Evolutionary conservation across 2,329 filamentous ascomycete species (phyloP), one percentile per base, ranked within the genome.

Genomic region (Piedraia hortae): DNA sequence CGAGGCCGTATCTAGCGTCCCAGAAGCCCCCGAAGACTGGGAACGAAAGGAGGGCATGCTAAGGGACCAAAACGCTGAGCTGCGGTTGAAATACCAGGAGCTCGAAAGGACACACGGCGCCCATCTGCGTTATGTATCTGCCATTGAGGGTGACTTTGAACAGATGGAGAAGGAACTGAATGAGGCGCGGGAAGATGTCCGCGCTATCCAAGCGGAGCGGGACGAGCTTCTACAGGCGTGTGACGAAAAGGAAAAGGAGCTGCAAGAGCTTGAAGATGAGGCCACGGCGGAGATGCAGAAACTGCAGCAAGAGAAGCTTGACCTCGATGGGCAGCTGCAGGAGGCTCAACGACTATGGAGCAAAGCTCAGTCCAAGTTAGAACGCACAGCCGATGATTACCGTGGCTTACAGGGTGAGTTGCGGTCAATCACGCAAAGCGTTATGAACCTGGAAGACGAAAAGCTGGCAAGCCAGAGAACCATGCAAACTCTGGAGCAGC

Each of bases 361-460:
- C 18, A 39, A 68, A 4, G 72, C 80, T 24, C 59, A 70, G 37
- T 69, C 70, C 28, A 61, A 62, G 19, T 49, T 90, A 8, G 61
- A 63, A 28, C 70, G 74, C 30, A 63, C 70, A 23, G 66, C 66
- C 7, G 80, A 93, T 38, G 88, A 85, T 40, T 82, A 91, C 44
- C 66, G 70, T 31, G 73, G 75, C n/a, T 50, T 97, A 23, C 82
- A 93, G 39, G 66, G 71, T 27, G 85, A 93, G 52, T 85, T 97
- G 68, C 72, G 80, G 30, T 70, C 69, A 34, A 70, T 91, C 46
- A 88, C 73, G 36, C 77, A 90, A 34, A 71, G 71, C 11, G 58
- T 93, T 4, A 59, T 91, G 14, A 59, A 74, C 19, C 57, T 97
- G 0, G 85, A 93, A 42, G 80, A 93, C 41, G 78, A 89, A 34